Evolutionary conservation across 768 basidiomycete genomes (phyloP).

Genomic region (Boletus pseudopeckii): DNA sequence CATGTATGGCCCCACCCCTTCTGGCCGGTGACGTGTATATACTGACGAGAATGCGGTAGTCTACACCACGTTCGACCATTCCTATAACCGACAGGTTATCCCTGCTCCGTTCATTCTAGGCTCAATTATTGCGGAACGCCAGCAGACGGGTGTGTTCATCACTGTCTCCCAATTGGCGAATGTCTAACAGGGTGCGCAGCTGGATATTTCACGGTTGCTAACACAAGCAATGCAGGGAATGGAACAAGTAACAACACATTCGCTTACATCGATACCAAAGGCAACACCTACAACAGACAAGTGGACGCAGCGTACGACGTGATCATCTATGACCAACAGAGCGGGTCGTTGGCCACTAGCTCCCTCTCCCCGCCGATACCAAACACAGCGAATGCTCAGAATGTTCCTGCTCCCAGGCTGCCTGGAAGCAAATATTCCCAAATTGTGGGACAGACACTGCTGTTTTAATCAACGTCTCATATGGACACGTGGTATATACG

Average conservation of each 20-base stretch:
- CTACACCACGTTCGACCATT: conserved; percentile 58
- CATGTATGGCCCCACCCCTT: conserved; percentile 10
- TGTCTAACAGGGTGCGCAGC: conserved; percentile 29
- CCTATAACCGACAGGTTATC: conserved; percentile 55
- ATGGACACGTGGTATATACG: conserved; percentile 8
- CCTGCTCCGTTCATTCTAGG: conserved; percentile 58
- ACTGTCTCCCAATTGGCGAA: not conserved
- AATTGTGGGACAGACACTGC: not conserved
- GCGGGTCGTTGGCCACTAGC: conserved; percentile 44
- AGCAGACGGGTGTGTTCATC: conserved; percentile 48
- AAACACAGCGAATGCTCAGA: not conserved
- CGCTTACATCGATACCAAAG: conserved; percentile 52
- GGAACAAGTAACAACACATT: conserved; percentile 71
- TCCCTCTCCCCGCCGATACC: conserved; percentile 5
- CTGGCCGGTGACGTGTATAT: not conserved
- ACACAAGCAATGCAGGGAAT: conserved; percentile 55
- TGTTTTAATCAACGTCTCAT: conserved; percentile 1
- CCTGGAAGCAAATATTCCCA: conserved; percentile 31
- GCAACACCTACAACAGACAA: conserved; percentile 59
- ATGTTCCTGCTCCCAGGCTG: conserved; percentile 27
- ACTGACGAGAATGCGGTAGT: conserved; percentile 34
- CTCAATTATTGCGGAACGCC: conserved; percentile 56
- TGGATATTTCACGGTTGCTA: conserved; percentile 46
- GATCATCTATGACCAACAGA: conserved; percentile 57
- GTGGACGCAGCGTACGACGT: conserved; percentile 60